Evolutionary conservation across 164 flowering plant species (phyloP), one percentile per base, ranked within the genome.

Genomic region (Sedum album): DNA sequence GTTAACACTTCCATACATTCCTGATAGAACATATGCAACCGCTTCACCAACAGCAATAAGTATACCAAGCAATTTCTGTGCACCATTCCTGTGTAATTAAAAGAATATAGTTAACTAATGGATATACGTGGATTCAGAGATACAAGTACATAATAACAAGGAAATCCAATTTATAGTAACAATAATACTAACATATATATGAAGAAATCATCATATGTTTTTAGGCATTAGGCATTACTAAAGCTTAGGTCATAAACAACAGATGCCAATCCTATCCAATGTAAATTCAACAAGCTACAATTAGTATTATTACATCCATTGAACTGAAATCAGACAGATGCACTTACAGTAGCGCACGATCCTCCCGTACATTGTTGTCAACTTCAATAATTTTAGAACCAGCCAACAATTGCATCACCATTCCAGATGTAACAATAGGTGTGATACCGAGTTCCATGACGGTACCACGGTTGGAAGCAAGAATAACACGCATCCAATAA

Each of bases 361-460:
- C 89, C 73, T 87, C 91, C 1, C 86, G 85, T 15, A 87, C 88
- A 69, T 83, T 87, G 73, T 85, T 83, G 80, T 86, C 91, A 28
- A 86, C 88, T 78, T 86, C 87, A 74, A 84, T 83, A 36, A 86
- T 83, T 68, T 86, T 86, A 5, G 88, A 83, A 57, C 90, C 90
- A 69, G 83, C 88, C 73, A 86, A 68, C 30, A 87, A 85, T 73
- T 87, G 92, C 89, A 85, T 84, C 72, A 87, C 92, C 73, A 87
- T 39, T 48, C 89, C 88, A 76, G 89, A 84, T 23, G 89, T 87
- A 70, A 87, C 89, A 73, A 87, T 84, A 13, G 91, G 88, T 17
- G 89, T 84, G 71, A 87, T 85, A 1, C 91, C 91, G 67, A 87
- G 85, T 80, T 87, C 92, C 92, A 87, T 87, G 68, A 87, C 89